Percentiles rank a stretch among this genome's conserved stretches.
phyloP scores from a whole-genome alignment of 495 filamentous ascomycete genomes.

The Hyaloscypha bicolor region DNA sequence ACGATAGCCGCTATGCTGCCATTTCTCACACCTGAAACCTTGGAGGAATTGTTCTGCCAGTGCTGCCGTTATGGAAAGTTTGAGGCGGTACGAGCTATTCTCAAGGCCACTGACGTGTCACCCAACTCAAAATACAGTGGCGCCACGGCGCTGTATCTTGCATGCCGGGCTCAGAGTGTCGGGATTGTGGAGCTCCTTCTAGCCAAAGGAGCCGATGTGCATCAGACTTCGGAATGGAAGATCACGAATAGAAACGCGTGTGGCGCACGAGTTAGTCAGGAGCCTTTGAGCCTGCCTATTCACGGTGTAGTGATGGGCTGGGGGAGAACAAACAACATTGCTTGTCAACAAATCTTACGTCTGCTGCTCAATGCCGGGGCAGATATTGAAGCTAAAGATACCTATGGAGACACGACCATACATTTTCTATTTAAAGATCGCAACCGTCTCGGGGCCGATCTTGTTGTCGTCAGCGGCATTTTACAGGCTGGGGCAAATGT shows the following conservation, averaged over 20 bases:
- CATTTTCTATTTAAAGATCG: conserved; percentile 1
- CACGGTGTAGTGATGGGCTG: conserved; percentile 10
- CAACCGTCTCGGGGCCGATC: neutral
- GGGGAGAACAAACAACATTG: conserved; percentile 34
- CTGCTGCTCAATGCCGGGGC: conserved; percentile 42
- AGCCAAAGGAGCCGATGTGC: conserved; percentile 19
- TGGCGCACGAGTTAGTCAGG: neutral
- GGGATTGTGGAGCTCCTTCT: conserved; percentile 18
- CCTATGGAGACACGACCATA: conserved; percentile 8
- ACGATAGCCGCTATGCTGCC: conserved; percentile 8
- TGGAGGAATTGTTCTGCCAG: conserved; percentile 20
- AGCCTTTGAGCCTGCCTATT: neutral
- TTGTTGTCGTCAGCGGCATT: conserved; percentile 10
- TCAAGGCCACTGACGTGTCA: conserved; percentile 4
- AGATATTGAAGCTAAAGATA: conserved; percentile 21
- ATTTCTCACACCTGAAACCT: conserved; percentile 10
- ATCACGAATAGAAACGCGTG: neutral
- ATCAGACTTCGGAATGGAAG: conserved; percentile 20
- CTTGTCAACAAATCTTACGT: conserved; percentile 37
- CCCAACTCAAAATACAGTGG: conserved; percentile 16
- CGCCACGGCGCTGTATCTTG: conserved; percentile 25
- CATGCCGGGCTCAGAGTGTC: conserved; percentile 1
- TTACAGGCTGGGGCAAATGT: neutral
- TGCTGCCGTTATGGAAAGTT: conserved; percentile 23
- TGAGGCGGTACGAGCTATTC: conserved; percentile 15